Evolutionary conservation across 352 stramenopile species (phyloP).

Genomic region (Achlya hypogyna): DNA sequence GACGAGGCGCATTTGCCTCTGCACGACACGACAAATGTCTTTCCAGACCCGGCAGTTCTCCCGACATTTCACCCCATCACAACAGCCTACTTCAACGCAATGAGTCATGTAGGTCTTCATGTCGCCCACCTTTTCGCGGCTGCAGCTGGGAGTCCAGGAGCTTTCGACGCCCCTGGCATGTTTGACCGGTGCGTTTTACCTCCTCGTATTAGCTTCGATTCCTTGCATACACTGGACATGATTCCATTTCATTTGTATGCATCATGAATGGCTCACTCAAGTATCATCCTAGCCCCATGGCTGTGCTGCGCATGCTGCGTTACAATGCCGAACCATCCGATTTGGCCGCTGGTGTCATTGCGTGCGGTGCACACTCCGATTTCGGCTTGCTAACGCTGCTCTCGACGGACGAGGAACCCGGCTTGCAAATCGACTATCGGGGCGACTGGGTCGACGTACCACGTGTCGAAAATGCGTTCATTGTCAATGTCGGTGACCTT

Average conservation of each 20-base stretch:
- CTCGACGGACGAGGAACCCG: slow-evolving; percentile 45
- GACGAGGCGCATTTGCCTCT: slow-evolving; percentile 55
- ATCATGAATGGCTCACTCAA: slow-evolving; percentile 1
- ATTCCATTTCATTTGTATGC: no score
- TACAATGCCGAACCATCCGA: slow-evolving; percentile 66
- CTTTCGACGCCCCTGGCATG: slow-evolving; percentile 40
- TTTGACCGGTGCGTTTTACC: slow-evolving; percentile 39
- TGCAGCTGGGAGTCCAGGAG: slow-evolving; percentile 36
- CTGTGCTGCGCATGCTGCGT: slow-evolving; percentile 59
- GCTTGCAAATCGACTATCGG: slow-evolving; percentile 45
- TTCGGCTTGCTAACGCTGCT: slow-evolving; percentile 61
- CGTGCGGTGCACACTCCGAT: slow-evolving; percentile 60
- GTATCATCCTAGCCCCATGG: slow-evolving; percentile 34
- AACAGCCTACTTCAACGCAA: slow-evolving; percentile 41
- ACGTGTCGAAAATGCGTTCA: slow-evolving; percentile 34
- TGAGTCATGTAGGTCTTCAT: slow-evolving; percentile 40
- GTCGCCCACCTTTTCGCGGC: slow-evolving; percentile 50
- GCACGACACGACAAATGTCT: slow-evolving; percentile 51
- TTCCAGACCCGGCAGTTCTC: slow-evolving; percentile 34
- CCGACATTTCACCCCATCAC: slow-evolving; percentile 41
- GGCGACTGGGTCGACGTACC: slow-evolving; percentile 55
- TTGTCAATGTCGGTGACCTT: slow-evolving; percentile 22
- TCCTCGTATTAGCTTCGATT: neutral
- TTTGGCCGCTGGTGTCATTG: slow-evolving; percentile 47
- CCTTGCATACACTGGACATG: neutral